Percentiles rank a stretch among this genome's conserved stretches.
These are phyloP conservation scores for Oxyria digyna DNA, from an alignment of 148 eudicot species.

Conservation along the genomic window DNA sequence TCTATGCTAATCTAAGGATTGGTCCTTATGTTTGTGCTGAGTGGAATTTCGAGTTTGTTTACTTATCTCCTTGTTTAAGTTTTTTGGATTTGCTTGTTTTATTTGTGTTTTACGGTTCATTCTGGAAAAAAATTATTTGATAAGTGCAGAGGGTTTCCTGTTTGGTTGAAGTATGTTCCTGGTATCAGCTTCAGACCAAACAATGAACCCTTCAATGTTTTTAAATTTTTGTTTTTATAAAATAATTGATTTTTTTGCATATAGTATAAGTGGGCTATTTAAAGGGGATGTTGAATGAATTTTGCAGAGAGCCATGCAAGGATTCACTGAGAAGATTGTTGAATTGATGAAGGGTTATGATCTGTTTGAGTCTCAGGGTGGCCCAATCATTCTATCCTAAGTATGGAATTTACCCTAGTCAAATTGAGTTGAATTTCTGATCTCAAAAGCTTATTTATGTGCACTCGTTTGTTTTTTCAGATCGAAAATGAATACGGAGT, in stretches of 20 bases:
- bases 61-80: not conserved
- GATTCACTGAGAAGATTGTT: conserved; percentile 71
- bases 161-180: conserved; percentile 88
- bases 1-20: conserved; percentile 77
- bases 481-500: conserved; percentile 85
- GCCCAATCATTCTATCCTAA: conserved; percentile 88
- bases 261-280: not conserved
- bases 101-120: not conserved
- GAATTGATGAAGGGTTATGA: conserved; percentile 61
- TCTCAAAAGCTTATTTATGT: not conserved
- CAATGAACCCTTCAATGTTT: conserved; percentile 86
- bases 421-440: not conserved
- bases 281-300: not conserved
- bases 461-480: conserved; percentile 18
- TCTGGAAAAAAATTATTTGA: not conserved
- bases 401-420: conserved; percentile 13
- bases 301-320: conserved; percentile 66
- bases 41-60: conserved; percentile 79
- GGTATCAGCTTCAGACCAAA: conserved; percentile 88
- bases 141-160: conserved; percentile 75
- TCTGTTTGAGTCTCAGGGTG: conserved; percentile 78
- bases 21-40: conserved; percentile 95
- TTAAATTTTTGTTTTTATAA: too few species aligned
- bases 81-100: not conserved
- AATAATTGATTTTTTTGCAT: not conserved